Percentiles rank a stretch among this genome's conserved stretches.
phyloP scores from a whole-genome alignment of 2,329 filamentous ascomycete genomes.

The Aspergillus jensenii region DNA sequence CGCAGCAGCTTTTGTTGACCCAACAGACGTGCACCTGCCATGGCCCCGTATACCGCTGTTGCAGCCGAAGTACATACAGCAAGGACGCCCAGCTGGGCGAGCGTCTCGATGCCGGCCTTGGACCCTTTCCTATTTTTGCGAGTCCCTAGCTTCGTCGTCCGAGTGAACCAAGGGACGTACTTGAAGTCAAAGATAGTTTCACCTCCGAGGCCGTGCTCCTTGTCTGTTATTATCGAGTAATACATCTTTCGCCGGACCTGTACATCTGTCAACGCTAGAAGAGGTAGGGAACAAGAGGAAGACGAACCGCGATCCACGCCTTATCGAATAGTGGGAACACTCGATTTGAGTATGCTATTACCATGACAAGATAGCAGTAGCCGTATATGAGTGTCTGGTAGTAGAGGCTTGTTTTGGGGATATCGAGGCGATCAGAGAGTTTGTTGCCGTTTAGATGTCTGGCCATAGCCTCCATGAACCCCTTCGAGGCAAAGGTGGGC shows the following conservation, averaged over 20 bases:
- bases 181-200: slow-evolving; percentile 70
- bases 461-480: slow-evolving; percentile 67
- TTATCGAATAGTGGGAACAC: slow-evolving; percentile 50
- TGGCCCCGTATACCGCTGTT: slow-evolving; percentile 9
- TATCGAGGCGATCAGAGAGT: slow-evolving; percentile 59
- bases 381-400: slow-evolving; percentile 62
- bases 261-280: not conserved
- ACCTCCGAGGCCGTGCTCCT: slow-evolving; percentile 63
- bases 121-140: slow-evolving; percentile 21
- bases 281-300: not conserved
- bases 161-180: slow-evolving; percentile 44
- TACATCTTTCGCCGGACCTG: slow-evolving; percentile 51
- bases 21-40: slow-evolving; percentile 7
- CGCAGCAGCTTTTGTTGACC: not conserved
- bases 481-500: slow-evolving; percentile 63
- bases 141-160: slow-evolving; percentile 27
- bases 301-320: slow-evolving; percentile 51
- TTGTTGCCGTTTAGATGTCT: slow-evolving; percentile 69
- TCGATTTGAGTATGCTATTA: slow-evolving; percentile 48
- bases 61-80: slow-evolving; percentile 16
- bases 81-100: slow-evolving; percentile 28
- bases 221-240: slow-evolving; percentile 62
- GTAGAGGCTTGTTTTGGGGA: slow-evolving; percentile 57
- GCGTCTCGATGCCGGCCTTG: slow-evolving; percentile 25
- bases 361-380: slow-evolving; percentile 67